A percentile compares a stretch with the other conserved stretches of the same genome.
Conservation (phyloP, 1,139 yeast genomes). For the Geotrichum aggregatum region DNA sequence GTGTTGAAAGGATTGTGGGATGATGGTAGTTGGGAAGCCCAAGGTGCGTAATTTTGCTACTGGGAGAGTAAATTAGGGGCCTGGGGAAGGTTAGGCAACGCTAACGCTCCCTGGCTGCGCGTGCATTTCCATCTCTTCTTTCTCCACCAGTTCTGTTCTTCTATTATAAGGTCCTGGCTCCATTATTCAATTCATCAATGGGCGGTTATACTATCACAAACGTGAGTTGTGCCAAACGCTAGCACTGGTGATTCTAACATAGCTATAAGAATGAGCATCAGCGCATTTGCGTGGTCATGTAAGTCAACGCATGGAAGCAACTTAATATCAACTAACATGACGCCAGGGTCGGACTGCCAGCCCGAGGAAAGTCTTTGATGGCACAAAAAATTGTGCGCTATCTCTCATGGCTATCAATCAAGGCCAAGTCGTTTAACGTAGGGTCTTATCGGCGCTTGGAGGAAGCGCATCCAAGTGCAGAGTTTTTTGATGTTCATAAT, state of each 20-base stretch:
- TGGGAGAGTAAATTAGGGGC: conserved; percentile 11
- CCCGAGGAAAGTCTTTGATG: conserved; percentile 73
- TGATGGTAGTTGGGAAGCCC: neutral
- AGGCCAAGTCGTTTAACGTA: conserved; percentile 83
- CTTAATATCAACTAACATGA: neutral
- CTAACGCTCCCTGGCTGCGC: neutral
- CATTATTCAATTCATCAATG: conserved; percentile 1
- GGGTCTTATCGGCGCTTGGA: conserved; percentile 73
- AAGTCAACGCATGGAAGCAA: conserved; percentile 18
- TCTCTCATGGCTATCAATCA: conserved; percentile 84
- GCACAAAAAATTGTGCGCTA: conserved; percentile 83
- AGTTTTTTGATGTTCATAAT: conserved; percentile 71
- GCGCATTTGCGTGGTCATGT: conserved; percentile 43
- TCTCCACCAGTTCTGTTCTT: neutral
- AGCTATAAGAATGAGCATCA: conserved; percentile 30
- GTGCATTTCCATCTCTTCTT: neutral
- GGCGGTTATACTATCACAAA: conserved; percentile 22
- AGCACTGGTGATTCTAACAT: neutral
- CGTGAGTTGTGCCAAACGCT: conserved; percentile 11
- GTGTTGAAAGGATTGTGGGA: too few species aligned
- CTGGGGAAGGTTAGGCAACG: conserved; percentile 5
- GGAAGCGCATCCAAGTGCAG: conserved; percentile 59
- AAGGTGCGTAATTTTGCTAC: neutral
- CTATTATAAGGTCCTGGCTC: neutral
- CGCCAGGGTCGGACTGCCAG: conserved; percentile 58